These are phyloP conservation scores for Parasitella parasitica DNA, from an alignment of 371 early-diverging fungal species.

Conservation along the genomic window DNA sequence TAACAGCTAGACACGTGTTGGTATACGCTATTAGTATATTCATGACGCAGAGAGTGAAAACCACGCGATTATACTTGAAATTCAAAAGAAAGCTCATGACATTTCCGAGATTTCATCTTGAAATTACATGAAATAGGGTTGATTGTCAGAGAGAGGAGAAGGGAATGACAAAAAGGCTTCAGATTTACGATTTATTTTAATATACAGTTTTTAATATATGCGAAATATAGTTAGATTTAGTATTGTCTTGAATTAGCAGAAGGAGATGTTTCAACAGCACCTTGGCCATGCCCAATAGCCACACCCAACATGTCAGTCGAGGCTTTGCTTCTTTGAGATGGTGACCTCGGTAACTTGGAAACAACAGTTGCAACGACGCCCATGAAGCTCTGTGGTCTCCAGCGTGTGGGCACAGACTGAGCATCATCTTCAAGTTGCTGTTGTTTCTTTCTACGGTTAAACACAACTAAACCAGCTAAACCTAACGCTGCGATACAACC, in stretches of 20 bases:
- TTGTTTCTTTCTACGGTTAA: constrained; percentile 22
- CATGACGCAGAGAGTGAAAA: too few relatives aligned
- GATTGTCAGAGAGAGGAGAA: neutral
- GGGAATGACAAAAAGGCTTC: neutral
- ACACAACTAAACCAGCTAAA: constrained; percentile 37
- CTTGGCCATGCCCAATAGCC: neutral
- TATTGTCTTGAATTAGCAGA: neutral
- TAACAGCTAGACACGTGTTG: too few relatives aligned
- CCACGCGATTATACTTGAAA: too few relatives aligned
- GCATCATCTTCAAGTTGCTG: neutral
- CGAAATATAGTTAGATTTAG: neutral
- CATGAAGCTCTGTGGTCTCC: constrained; percentile 53
- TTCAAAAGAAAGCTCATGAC: neutral
- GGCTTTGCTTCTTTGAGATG: constrained; percentile 39
- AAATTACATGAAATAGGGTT: neutral
- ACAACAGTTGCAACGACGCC: constrained; percentile 47
- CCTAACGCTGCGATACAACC: constrained; percentile 47
- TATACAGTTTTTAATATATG: neutral
- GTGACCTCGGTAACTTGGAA: constrained; percentile 46
- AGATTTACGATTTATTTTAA: neutral
- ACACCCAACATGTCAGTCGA: constrained; percentile 12
- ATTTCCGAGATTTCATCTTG: neutral
- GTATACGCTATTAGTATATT: too few relatives aligned
- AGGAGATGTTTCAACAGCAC: neutral
- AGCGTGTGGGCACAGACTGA: constrained; percentile 28